Evolutionary conservation across 2,329 filamentous ascomycete genomes (phyloP).

Genomic region (Elsinoe arachidis): DNA sequence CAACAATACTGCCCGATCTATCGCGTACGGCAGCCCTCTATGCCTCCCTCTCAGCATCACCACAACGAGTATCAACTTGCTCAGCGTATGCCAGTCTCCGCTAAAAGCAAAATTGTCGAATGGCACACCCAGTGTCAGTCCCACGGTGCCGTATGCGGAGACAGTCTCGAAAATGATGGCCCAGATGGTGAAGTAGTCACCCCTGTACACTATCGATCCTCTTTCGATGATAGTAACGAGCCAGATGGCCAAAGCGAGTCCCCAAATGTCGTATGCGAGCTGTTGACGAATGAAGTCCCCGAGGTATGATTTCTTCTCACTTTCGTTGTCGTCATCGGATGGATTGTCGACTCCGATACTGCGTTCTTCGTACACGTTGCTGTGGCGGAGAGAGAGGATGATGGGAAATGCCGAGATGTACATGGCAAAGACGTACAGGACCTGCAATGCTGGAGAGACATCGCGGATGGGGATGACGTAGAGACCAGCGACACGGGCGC

Average conservation of each 20-base stretch:
- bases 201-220: conserved; percentile 9
- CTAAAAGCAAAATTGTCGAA: conserved; percentile 33
- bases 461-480: conserved; percentile 54
- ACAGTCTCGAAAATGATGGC: conserved; percentile 34
- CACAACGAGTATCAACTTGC: conserved; percentile 43
- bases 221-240: conserved; percentile 33
- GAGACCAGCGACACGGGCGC: conserved; percentile 56
- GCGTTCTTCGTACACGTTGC: conserved; percentile 64
- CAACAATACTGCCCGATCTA: conserved; percentile 35
- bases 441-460: conserved; percentile 48
- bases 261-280: conserved; percentile 36
- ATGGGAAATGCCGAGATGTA: conserved; percentile 58
- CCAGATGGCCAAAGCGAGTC: conserved; percentile 31
- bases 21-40: conserved; percentile 41
- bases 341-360: conserved; percentile 51
- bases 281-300: conserved; percentile 22
- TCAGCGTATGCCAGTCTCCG: conserved; percentile 37
- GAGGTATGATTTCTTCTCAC: conserved; percentile 46
- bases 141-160: conserved; percentile 25
- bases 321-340: conserved; percentile 47
- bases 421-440: conserved; percentile 57
- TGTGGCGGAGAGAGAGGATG: conserved; percentile 54
- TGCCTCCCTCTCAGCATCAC: conserved; percentile 46
- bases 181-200: conserved; percentile 27
- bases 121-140: conserved; percentile 30